Conservation (phyloP, 441 rosid genomes). For the Sinapis alba region DNA sequence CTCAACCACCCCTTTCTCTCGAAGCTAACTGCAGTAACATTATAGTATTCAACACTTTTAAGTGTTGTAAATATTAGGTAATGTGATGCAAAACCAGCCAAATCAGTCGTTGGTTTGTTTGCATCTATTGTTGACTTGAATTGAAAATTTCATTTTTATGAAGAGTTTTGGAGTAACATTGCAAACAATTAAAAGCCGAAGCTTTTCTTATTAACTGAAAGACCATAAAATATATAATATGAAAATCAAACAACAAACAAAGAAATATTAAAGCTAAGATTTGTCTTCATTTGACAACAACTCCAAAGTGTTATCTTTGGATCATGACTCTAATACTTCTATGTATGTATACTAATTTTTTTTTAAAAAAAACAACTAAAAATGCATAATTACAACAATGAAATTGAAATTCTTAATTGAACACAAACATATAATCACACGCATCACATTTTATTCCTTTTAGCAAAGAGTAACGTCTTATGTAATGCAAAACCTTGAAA, state of each 20-base stretch:
- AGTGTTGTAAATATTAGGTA: conserved; percentile 16
- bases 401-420: too few species aligned
- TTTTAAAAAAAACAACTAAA: too few species aligned
- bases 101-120: neutral
- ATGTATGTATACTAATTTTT: too few species aligned
- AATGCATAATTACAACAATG: too few species aligned
- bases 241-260: conserved; percentile 15
- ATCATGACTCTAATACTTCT: too few species aligned
- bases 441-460: conserved; percentile 8
- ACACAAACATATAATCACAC: conserved; percentile 1
- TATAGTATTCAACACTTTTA: conserved; percentile 5
- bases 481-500: conserved; percentile 3
- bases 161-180: conserved; percentile 5
- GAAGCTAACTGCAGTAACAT: too few species aligned
- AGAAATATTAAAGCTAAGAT: neutral
- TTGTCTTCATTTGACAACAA: conserved; percentile 21
- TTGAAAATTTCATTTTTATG: neutral
- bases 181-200: neutral
- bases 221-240: conserved; percentile 17
- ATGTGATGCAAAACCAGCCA: conserved; percentile 15
- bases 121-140: neutral
- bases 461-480: neutral
- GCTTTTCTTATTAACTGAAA: conserved; percentile 10
- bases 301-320: conserved; percentile 14
- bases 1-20: conserved; percentile 85